Evolutionary conservation across 169 alveolate species (phyloP).

Genomic region (Plasmodium relictum): DNA sequence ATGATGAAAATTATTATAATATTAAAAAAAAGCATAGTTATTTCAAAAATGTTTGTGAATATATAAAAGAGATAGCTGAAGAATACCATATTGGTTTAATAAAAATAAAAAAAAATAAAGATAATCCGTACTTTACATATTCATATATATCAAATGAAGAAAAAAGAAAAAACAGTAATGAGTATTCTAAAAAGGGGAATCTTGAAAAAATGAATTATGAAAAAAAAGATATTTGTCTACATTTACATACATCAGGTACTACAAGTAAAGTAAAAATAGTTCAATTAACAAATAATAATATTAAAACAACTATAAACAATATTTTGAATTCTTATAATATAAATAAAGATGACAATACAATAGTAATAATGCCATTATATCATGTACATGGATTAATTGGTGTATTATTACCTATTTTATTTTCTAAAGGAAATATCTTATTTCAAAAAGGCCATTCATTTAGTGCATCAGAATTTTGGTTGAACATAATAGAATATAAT

Average conservation of each 20-base stretch:
- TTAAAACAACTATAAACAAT: conserved; percentile 53
- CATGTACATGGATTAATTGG: conserved; percentile 78
- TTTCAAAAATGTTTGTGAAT: conserved; percentile 53
- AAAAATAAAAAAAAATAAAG: conserved; percentile 42
- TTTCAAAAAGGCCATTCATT: conserved; percentile 69
- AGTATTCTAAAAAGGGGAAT: background rate
- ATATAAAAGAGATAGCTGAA: conserved; percentile 36
- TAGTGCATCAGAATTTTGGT: conserved; percentile 75
- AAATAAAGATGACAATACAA: conserved; percentile 61
- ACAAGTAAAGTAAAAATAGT: conserved; percentile 75
- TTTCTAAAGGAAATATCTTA: conserved; percentile 61
- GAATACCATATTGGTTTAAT: conserved; percentile 51
- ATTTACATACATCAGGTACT: conserved; percentile 72
- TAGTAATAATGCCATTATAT: conserved; percentile 67
- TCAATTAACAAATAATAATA: conserved; percentile 61
- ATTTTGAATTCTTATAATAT: conserved; percentile 41
- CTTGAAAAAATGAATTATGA: background rate
- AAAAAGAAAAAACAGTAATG: background rate
- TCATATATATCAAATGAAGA: conserved; percentile 25
- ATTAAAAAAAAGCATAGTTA: conserved; percentile 67
- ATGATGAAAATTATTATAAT: conserved; percentile 8
- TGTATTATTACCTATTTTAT: conserved; percentile 42
- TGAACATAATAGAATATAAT: conserved; percentile 27
- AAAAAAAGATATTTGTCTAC: conserved; percentile 41
- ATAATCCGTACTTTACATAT: conserved; percentile 58